phyloP scores from a whole-genome alignment of 2,329 filamentous ascomycete species.

The Penicillium janthinellum region DNA sequence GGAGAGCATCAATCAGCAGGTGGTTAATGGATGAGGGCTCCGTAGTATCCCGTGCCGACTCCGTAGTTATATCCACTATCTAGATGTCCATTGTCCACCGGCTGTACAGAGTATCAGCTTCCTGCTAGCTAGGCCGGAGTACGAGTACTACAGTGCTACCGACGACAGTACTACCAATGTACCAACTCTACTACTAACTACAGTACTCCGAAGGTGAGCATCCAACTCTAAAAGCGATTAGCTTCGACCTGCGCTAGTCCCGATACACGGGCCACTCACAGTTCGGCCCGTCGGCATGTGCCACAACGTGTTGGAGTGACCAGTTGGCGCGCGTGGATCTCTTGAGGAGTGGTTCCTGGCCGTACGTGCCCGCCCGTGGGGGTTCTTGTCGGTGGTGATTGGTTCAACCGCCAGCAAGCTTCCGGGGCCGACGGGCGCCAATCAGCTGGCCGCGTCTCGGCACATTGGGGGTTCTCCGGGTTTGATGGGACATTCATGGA shows the following conservation, averaged over 20 bases:
- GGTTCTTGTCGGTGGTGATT: background rate
- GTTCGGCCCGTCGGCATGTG: slow-evolving; percentile 17
- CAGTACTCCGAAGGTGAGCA: too few relatives aligned
- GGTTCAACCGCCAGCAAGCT: background rate
- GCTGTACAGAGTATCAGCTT: background rate
- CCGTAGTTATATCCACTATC: too few relatives aligned
- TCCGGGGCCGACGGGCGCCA: slow-evolving; percentile 12
- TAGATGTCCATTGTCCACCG: too few relatives aligned
- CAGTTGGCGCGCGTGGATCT: background rate
- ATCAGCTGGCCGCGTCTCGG: slow-evolving; percentile 14
- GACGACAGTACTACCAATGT: too few relatives aligned
- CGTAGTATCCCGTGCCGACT: too few relatives aligned
- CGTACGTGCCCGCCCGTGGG: slow-evolving; percentile 21
- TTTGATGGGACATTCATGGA: slow-evolving; percentile 12
- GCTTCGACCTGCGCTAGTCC: slow-evolving; percentile 19
- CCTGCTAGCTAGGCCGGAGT: background rate
- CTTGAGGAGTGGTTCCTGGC: background rate
- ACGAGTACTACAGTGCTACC: background rate
- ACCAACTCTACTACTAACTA: too few relatives aligned
- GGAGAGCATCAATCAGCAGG: too few relatives aligned
- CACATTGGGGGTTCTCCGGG: slow-evolving; percentile 21
- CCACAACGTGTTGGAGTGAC: background rate
- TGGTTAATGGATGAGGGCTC: too few relatives aligned
- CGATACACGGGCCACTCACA: slow-evolving; percentile 18
- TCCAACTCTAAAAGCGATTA: slow-evolving; percentile 30